Percentiles rank a stretch among this genome's conserved stretches.
Conservation (phyloP, 2,329 filamentous ascomycete species). For the Arthrocladium fulminans region DNA sequence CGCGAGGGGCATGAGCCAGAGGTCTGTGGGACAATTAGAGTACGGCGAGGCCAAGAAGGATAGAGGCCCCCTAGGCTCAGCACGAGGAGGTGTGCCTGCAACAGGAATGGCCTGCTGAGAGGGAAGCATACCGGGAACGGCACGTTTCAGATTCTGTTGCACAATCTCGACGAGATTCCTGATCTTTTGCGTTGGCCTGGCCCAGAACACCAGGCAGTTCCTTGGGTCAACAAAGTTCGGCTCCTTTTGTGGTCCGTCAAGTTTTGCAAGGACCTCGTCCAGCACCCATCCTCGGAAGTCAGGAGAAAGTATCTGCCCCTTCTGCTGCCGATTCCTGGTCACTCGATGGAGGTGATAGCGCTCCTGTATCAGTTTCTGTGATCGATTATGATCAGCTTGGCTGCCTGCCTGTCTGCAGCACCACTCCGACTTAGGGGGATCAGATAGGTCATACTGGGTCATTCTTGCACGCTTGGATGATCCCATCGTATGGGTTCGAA, state of each 20-base stretch:
- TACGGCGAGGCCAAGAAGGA: too few relatives aligned
- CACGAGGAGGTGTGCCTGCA: too few relatives aligned
- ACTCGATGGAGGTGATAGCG: slow-evolving; percentile 66
- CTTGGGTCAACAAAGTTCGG: slow-evolving; percentile 65
- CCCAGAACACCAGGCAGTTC: slow-evolving; percentile 83
- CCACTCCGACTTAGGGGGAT: slow-evolving; percentile 9
- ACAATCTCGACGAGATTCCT: slow-evolving; percentile 58
- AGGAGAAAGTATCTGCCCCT: slow-evolving; percentile 55
- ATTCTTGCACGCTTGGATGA: slow-evolving; percentile 60
- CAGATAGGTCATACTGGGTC: slow-evolving; percentile 49
- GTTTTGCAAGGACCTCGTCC: slow-evolving; percentile 64
- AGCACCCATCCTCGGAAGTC: slow-evolving; percentile 63
- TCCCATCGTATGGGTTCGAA: slow-evolving; percentile 66
- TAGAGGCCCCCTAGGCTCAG: too few relatives aligned
- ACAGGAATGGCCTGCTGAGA: neutral
- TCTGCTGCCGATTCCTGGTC: slow-evolving; percentile 68
- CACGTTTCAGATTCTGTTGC: slow-evolving; percentile 55
- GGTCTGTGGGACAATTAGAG: slow-evolving; percentile 38
- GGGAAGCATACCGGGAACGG: slow-evolving; percentile 57
- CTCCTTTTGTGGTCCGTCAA: slow-evolving; percentile 56
- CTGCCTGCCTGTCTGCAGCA: neutral
- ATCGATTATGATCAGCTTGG: neutral
- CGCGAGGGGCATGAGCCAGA: slow-evolving; percentile 78
- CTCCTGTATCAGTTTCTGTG: slow-evolving; percentile 57
- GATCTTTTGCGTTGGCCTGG: slow-evolving; percentile 65